Percentiles rank a stretch among this genome's conserved stretches.
Evolutionary conservation across 1,284 basidiomycete genomes (phyloP).

Genomic region (Tylopilus sp.): DNA sequence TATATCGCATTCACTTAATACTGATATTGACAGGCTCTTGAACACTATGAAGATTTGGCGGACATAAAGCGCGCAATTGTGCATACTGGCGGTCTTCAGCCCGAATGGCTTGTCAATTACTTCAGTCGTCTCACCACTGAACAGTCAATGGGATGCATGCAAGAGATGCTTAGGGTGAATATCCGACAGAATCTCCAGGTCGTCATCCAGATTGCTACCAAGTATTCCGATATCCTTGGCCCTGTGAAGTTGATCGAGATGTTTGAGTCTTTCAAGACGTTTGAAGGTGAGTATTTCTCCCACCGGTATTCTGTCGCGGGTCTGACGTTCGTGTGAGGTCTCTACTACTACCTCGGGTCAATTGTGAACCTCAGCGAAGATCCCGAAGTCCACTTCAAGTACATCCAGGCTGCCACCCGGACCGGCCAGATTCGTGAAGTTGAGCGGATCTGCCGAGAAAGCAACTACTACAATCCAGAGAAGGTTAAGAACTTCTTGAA

Average conservation of each 20-base stretch:
- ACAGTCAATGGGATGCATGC: constrained; percentile 92
- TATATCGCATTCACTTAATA: constrained; percentile 2
- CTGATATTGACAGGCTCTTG: constrained; percentile 68
- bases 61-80: constrained; percentile 99
- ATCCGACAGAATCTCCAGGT: constrained; percentile 97
- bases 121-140: constrained; percentile 98
- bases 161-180: constrained; percentile 97
- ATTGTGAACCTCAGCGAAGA: constrained; percentile 97
- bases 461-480: constrained; percentile 97
- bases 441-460: constrained; percentile 97
- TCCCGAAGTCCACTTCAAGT: constrained; percentile 99
- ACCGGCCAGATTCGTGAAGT: constrained; percentile 99
- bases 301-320: background rate
- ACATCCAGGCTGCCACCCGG: constrained; percentile 97
- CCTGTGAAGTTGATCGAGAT: constrained; percentile 97
- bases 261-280: constrained; percentile 98
- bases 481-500: constrained; percentile 99
- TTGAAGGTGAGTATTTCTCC: constrained; percentile 59
- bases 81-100: constrained; percentile 82
- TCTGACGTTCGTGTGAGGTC: constrained; percentile 45
- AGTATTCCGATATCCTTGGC: constrained; percentile 97
- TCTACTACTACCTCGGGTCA: constrained; percentile 97
- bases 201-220: constrained; percentile 97
- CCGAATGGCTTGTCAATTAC: constrained; percentile 98
- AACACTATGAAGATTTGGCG: constrained; percentile 95